Conservation (phyloP, 1,139 yeast species). For the Hyphopichia pseudoburtonii region DNA sequence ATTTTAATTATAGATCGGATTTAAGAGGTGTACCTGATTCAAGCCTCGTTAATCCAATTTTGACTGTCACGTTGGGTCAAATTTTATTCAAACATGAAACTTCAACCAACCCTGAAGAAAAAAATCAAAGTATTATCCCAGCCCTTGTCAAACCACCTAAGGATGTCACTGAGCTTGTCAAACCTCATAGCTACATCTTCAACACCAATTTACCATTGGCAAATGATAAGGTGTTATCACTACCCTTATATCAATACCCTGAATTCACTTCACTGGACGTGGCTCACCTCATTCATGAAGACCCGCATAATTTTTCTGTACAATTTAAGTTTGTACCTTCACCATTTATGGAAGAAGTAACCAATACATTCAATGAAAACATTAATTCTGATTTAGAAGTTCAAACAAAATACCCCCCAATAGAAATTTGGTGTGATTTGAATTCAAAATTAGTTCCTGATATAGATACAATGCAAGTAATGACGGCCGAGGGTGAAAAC, state of each 20-base stretch:
- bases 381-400: constrained; percentile 4
- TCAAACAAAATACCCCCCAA: constrained; percentile 43
- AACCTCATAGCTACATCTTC: constrained; percentile 25
- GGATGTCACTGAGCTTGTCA: neutral
- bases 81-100: constrained; percentile 27
- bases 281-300: constrained; percentile 21
- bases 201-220: constrained; percentile 43
- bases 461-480: constrained; percentile 37
- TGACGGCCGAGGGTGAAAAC: constrained; percentile 51
- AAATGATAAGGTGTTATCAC: constrained; percentile 36
- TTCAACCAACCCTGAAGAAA: neutral
- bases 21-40: constrained; percentile 13
- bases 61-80: constrained; percentile 40
- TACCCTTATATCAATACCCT: constrained; percentile 27
- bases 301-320: constrained; percentile 37
- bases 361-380: constrained; percentile 7
- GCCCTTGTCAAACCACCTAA: constrained; percentile 6
- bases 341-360: constrained; percentile 23
- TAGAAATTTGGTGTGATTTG: constrained; percentile 55
- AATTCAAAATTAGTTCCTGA: constrained; percentile 40
- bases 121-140: constrained; percentile 6
- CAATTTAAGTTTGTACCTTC: constrained; percentile 54
- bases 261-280: constrained; percentile 19
- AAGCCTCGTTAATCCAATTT: constrained; percentile 22
- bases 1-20: constrained; percentile 10